Evolutionary conservation across 768 basidiomycete species (phyloP).

Genomic region (Gyrodon lividus): DNA sequence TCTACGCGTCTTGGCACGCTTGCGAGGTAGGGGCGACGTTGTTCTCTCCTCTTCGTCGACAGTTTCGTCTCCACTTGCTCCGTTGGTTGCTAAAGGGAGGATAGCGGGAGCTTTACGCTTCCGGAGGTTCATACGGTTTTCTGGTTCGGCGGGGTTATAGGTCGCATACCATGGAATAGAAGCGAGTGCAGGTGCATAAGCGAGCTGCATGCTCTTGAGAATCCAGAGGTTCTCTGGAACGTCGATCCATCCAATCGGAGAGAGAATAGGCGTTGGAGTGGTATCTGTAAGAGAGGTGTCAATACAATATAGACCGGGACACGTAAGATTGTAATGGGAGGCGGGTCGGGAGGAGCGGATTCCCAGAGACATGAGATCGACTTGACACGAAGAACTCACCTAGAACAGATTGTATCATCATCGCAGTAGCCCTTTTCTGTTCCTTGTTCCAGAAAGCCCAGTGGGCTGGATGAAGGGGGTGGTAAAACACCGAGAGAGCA

Average conservation of each 20-base stretch:
- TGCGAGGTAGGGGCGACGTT: conserved; percentile 28
- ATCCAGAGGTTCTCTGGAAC: conserved; percentile 35
- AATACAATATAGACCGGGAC: background rate
- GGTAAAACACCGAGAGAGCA: conserved; percentile 58
- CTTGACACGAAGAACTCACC: conserved; percentile 39
- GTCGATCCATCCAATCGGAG: conserved; percentile 37
- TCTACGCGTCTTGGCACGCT: conserved; percentile 30
- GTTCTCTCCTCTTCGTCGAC: conserved; percentile 30
- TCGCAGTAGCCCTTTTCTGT: conserved; percentile 47
- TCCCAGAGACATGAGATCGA: background rate
- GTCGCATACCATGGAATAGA: conserved; percentile 29
- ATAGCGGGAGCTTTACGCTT: conserved; percentile 31
- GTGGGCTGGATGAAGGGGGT: conserved; percentile 53
- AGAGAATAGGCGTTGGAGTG: conserved; percentile 32
- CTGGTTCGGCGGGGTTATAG: conserved; percentile 30
- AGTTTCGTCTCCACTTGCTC: conserved; percentile 38
- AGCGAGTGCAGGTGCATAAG: conserved; percentile 26
- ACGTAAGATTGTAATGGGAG: conserved; percentile 4
- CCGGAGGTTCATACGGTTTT: conserved; percentile 33
- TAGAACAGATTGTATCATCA: conserved; percentile 51
- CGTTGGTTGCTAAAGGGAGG: conserved; percentile 14
- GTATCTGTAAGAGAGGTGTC: conserved; percentile 20
- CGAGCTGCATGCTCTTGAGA: conserved; percentile 31
- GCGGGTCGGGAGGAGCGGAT: background rate
- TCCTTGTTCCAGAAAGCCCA: conserved; percentile 64